These are phyloP conservation scores for Annulohypoxylon nitens DNA, from an alignment of 495 filamentous ascomycete species.

Conservation along the genomic window DNA sequence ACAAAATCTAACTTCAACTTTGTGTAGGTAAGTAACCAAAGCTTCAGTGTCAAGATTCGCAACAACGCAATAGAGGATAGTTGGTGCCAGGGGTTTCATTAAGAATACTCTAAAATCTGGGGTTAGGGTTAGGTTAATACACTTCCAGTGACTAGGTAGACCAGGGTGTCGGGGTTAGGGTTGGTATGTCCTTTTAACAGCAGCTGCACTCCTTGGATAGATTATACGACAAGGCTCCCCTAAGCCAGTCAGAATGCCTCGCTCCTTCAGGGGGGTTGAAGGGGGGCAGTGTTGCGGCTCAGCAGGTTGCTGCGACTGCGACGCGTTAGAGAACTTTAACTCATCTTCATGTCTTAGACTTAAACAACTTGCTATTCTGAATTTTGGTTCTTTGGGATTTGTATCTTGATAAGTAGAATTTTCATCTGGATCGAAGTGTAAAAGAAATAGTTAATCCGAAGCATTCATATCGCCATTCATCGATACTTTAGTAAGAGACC, in stretches of 20 bases:
- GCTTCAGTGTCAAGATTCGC: neutral
- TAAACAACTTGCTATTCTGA: neutral
- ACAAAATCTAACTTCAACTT: neutral
- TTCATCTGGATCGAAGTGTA: too few species aligned
- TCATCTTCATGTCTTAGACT: neutral
- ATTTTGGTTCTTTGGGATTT: neutral
- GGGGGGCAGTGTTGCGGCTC: slow-evolving; percentile 23
- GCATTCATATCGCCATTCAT: too few species aligned
- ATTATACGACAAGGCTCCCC: too few species aligned
- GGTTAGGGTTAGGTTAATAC: neutral
- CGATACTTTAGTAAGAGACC: too few species aligned
- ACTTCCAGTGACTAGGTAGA: neutral
- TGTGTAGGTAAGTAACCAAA: neutral
- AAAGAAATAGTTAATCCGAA: too few species aligned
- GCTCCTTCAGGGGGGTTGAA: neutral
- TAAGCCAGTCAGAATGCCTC: slow-evolving; percentile 7
- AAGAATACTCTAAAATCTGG: neutral
- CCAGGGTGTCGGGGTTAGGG: neutral
- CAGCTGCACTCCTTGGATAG: too few species aligned
- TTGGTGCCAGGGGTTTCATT: neutral
- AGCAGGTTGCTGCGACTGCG: neutral
- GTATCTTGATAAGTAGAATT: too few species aligned
- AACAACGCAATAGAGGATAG: neutral
- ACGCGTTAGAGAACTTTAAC: slow-evolving; percentile 7
- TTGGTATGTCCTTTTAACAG: neutral